phyloP scores from a whole-genome alignment of 2,329 filamentous ascomycete genomes.

The Xylaria hypoxylon region DNA sequence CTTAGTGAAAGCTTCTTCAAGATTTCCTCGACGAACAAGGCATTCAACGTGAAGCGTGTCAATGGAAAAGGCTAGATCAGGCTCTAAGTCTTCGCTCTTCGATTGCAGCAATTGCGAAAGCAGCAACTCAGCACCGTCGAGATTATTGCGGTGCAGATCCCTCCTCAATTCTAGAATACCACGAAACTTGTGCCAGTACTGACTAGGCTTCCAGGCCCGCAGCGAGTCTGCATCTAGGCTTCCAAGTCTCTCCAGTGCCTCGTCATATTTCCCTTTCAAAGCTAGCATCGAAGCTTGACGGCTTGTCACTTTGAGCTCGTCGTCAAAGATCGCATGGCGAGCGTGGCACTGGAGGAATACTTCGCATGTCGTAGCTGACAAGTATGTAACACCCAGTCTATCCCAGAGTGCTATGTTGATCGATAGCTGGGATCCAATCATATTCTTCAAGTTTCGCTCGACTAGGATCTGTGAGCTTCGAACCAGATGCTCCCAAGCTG shows the following conservation, averaged over 20 bases:
- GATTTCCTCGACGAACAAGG: slow-evolving; percentile 61
- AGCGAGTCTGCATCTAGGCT: slow-evolving; percentile 70
- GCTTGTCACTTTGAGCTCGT: slow-evolving; percentile 80
- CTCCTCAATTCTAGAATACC: slow-evolving; percentile 73
- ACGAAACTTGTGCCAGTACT: slow-evolving; percentile 76
- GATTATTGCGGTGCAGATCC: slow-evolving; percentile 68
- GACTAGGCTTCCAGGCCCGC: slow-evolving; percentile 80
- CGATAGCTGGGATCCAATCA: slow-evolving; percentile 79
- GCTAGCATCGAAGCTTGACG: slow-evolving; percentile 75
- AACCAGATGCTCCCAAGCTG: slow-evolving; percentile 80
- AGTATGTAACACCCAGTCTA: slow-evolving; percentile 72
- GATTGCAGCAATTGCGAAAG: slow-evolving; percentile 66
- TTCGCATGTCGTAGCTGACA: slow-evolving; percentile 73
- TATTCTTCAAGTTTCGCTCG: slow-evolving; percentile 77
- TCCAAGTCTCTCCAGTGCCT: slow-evolving; percentile 72
- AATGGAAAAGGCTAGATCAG: slow-evolving; percentile 63
- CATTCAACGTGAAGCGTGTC: slow-evolving; percentile 66
- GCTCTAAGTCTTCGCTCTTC: slow-evolving; percentile 62
- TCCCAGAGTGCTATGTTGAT: slow-evolving; percentile 80
- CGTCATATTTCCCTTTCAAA: slow-evolving; percentile 76
- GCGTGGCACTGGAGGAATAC: slow-evolving; percentile 80
- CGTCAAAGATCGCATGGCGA: slow-evolving; percentile 72
- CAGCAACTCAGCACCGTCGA: slow-evolving; percentile 63
- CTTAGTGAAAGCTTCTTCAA: slow-evolving; percentile 61
- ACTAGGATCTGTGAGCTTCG: slow-evolving; percentile 85